These are phyloP conservation scores for Tolypocladium ovalisporum DNA, from an alignment of 2,329 filamentous ascomycete genomes.

Conservation along the genomic window DNA sequence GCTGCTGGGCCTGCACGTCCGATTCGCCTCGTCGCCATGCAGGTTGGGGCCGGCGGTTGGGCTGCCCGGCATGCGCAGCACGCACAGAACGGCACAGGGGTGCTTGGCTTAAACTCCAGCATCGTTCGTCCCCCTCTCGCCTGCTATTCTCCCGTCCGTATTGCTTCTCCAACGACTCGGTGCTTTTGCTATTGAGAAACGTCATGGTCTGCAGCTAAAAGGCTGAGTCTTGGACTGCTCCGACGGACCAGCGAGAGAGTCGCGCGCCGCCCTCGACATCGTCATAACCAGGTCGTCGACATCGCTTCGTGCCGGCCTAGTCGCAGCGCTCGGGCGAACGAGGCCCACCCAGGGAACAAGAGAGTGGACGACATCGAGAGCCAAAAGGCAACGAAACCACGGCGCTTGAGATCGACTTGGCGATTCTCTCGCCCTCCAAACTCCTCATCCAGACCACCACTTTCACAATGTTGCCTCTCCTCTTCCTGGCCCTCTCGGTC, in stretches of 20 bases:
- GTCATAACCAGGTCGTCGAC: background rate
- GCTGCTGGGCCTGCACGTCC: background rate
- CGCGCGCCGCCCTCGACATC: background rate
- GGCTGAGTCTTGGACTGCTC: background rate
- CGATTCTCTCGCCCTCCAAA: background rate
- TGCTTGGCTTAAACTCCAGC: background rate
- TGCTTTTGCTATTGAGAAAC: background rate
- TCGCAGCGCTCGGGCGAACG: background rate
- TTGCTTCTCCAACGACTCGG: background rate
- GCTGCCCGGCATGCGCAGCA: background rate
- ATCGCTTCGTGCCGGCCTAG: background rate
- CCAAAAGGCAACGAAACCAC: no score
- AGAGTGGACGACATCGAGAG: background rate
- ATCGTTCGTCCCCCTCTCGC: background rate
- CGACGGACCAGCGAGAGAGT: background rate
- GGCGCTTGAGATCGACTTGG: background rate
- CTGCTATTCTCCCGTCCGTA: background rate
- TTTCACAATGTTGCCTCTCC: conserved; percentile 4
- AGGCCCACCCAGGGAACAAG: no score
- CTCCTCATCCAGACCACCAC: background rate
- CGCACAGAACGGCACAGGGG: background rate
- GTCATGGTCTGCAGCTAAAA: background rate
- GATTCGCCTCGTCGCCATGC: background rate
- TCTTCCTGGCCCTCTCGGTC: conserved; percentile 23
- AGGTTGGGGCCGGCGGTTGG: background rate